phyloP scores from a whole-genome alignment of 2,329 filamentous ascomycete genomes.

The Trichoderma gracile region DNA sequence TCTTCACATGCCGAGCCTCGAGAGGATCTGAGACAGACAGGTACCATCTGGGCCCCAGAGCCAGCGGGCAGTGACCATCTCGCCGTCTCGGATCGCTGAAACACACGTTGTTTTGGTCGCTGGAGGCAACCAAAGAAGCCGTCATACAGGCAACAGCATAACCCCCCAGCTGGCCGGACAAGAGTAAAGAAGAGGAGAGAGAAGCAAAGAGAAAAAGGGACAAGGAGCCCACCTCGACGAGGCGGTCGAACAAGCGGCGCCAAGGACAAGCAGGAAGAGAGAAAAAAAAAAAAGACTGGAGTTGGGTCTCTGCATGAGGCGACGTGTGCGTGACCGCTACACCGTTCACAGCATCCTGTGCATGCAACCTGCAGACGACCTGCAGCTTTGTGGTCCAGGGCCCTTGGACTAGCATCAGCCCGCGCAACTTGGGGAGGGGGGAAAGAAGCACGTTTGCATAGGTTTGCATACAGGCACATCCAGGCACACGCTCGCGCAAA shows the following conservation, averaged over 20 bases:
- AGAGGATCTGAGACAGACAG: constrained; percentile 12
- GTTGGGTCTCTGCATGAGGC: constrained; percentile 17
- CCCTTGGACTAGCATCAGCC: background rate
- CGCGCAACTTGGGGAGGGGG: background rate
- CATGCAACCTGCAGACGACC: constrained; percentile 14
- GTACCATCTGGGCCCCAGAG: background rate
- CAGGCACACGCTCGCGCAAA: background rate
- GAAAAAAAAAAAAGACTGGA: constrained; percentile 3
- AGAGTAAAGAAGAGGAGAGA: background rate
- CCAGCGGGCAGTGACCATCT: background rate
- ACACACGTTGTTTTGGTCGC: constrained; percentile 4
- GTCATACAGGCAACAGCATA: no score
- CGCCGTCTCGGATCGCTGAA: background rate
- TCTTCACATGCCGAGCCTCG: constrained; percentile 14
- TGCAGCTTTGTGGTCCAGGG: background rate
- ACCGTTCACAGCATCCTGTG: constrained; percentile 19
- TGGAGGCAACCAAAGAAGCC: background rate
- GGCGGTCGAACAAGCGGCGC: background rate
- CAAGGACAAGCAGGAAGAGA: background rate
- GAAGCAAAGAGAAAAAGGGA: background rate
- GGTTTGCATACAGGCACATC: background rate
- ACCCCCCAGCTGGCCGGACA: background rate
- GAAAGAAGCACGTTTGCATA: constrained; percentile 2
- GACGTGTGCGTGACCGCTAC: constrained; percentile 23
- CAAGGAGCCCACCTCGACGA: constrained; percentile 1